Percentiles rank a stretch among this genome's conserved stretches.
phyloP scores from a whole-genome alignment of 805 yeast species.

The Hermanozyma aechmeae region DNA sequence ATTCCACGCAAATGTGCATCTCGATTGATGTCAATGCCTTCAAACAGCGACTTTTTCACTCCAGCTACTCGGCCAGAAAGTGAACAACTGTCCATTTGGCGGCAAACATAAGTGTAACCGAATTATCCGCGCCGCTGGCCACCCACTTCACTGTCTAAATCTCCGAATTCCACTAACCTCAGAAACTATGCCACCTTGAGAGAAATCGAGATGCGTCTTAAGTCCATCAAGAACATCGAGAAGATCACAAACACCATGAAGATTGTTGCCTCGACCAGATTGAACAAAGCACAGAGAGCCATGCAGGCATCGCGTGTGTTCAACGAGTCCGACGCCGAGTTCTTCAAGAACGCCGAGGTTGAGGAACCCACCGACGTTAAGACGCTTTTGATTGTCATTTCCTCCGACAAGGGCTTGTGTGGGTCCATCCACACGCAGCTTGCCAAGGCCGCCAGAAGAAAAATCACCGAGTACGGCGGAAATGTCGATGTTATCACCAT shows the following conservation, averaged over 20 bases:
- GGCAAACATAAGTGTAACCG: background rate
- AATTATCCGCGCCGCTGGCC: background rate
- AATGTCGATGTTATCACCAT: slow-evolving; percentile 71
- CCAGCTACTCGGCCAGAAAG: background rate
- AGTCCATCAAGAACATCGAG: slow-evolving; percentile 97
- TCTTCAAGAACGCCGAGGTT: slow-evolving; percentile 77
- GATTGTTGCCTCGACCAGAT: slow-evolving; percentile 96
- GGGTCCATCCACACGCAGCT: slow-evolving; percentile 96
- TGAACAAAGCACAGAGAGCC: slow-evolving; percentile 91
- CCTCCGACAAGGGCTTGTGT: slow-evolving; percentile 95
- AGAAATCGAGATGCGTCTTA: slow-evolving; percentile 96
- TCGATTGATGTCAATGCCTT: background rate
- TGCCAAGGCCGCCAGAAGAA: slow-evolving; percentile 76
- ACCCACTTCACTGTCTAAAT: background rate
- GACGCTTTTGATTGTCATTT: slow-evolving; percentile 72
- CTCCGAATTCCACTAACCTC: slow-evolving; percentile 14
- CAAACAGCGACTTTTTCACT: background rate
- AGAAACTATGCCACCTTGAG: slow-evolving; percentile 97
- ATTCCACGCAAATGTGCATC: background rate
- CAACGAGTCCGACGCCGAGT: slow-evolving; percentile 70
- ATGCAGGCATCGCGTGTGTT: slow-evolving; percentile 82
- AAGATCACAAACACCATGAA: slow-evolving; percentile 99
- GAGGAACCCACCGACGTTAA: slow-evolving; percentile 46
- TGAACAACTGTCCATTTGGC: background rate
- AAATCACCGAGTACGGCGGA: slow-evolving; percentile 51